Evolutionary conservation across 2,329 filamentous ascomycete genomes (phyloP).

Genomic region (Fusarium marasasianum): DNA sequence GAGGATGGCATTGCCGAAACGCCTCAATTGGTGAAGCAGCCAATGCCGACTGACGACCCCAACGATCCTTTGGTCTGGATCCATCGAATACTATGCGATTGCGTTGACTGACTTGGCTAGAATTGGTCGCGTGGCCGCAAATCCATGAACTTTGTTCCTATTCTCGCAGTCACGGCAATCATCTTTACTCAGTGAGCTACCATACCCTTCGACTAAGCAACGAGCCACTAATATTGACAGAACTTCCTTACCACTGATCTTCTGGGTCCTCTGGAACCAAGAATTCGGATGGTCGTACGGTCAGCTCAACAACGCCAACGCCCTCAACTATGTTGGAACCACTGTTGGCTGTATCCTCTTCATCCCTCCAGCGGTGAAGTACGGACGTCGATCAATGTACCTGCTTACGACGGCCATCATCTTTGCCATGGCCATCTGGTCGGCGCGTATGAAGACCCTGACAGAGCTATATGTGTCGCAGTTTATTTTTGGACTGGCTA

Average conservation of each 20-base stretch:
- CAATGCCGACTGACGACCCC: not conserved
- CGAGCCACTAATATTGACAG: not conserved
- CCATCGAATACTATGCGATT: not conserved
- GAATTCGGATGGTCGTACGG: slow-evolving; percentile 38
- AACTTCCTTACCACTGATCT: slow-evolving; percentile 38
- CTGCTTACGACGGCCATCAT: slow-evolving; percentile 27
- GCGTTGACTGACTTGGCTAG: not conserved
- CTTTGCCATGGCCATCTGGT: slow-evolving; percentile 7
- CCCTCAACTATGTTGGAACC: slow-evolving; percentile 41
- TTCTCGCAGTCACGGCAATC: not conserved
- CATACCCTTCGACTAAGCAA: fast-evolving
- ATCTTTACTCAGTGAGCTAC: not conserved
- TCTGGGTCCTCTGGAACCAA: slow-evolving; percentile 42
- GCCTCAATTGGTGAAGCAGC: not conserved
- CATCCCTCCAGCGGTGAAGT: slow-evolving; percentile 46
- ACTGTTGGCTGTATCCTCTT: slow-evolving; percentile 44
- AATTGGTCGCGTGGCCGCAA: not conserved
- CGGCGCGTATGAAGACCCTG: not conserved
- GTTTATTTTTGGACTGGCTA: slow-evolving; percentile 45
- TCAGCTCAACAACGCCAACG: slow-evolving; percentile 37
- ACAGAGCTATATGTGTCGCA: not conserved
- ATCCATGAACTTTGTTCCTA: not conserved
- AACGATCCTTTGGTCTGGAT: not conserved
- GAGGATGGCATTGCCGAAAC: not conserved
- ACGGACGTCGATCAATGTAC: slow-evolving; percentile 44